A percentile compares a stretch with the other conserved stretches of the same genome.
Evolutionary conservation across 2,329 filamentous ascomycete species (phyloP).

Genomic region (Fusarium agapanthi): DNA sequence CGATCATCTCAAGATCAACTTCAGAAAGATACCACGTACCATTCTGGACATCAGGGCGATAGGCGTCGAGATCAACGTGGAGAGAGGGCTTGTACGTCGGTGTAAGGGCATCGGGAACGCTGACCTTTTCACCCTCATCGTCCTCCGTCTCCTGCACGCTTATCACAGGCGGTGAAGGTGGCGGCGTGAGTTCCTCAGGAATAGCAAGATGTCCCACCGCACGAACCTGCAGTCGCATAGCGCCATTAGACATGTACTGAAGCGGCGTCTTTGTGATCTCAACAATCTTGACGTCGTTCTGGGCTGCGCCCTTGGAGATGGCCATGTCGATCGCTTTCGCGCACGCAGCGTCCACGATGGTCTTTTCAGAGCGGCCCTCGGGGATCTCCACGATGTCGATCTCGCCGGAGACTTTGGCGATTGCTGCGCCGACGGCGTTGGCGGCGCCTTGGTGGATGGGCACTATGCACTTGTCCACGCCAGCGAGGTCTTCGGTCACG

Average conservation of each 20-base stretch:
- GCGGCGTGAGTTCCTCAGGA: constrained; percentile 39
- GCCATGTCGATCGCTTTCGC: constrained; percentile 46
- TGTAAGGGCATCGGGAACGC: constrained; percentile 42
- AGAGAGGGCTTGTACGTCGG: constrained; percentile 46
- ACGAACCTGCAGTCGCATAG: constrained; percentile 47
- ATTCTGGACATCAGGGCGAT: constrained; percentile 44
- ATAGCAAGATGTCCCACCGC: constrained; percentile 48
- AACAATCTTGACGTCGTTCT: constrained; percentile 52
- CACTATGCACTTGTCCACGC: constrained; percentile 59
- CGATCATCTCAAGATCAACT: constrained; percentile 48
- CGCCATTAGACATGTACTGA: constrained; percentile 48
- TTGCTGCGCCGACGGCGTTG: constrained; percentile 69
- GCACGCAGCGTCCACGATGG: constrained; percentile 51
- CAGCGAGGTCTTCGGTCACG: constrained; percentile 56
- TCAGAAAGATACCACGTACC: constrained; percentile 50
- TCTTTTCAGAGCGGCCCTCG: constrained; percentile 49
- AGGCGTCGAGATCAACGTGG: constrained; percentile 42
- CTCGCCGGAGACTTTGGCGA: constrained; percentile 62
- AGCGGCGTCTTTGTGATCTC: constrained; percentile 56
- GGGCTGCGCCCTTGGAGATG: constrained; percentile 44
- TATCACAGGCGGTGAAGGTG: constrained; percentile 26
- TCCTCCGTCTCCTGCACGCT: constrained; percentile 26
- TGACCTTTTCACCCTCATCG: constrained; percentile 40
- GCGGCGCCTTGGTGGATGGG: constrained; percentile 64
- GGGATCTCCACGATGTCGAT: constrained; percentile 62